Evolutionary conservation across 2,329 filamentous ascomycete genomes (phyloP), one percentile per base, ranked within the genome.

Genomic region (Sphaerulina musiva): DNA sequence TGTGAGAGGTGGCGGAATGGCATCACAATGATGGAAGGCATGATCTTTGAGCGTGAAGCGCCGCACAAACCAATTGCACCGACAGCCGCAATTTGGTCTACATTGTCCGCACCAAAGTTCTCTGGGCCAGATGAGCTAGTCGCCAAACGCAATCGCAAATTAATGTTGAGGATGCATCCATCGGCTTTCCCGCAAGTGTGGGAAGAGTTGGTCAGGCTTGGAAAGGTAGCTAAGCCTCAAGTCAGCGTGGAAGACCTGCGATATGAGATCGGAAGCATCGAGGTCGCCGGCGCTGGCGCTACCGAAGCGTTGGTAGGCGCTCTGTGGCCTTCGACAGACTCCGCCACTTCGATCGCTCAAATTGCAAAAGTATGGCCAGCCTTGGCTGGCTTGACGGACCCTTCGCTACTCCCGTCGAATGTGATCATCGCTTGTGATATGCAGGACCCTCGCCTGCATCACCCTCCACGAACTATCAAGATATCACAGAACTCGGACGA

Each of bases 151-250:
- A 78, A 74, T 62, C 75, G 77, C 48, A 79, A 77, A 57, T 67
- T 88, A 0, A 82, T 92, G 53, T 70, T 96, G 48, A 79, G 91
- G 51, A 74, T 92, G 1, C 92, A 97, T 68, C 93, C 93, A 2
- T 85, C 90, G 17, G 85, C 86, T 6, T 92, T 89, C 64, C 71
- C 83, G 1, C 80, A 87, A 61, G 69, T 85, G 0, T 90, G 87
- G 75, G 75, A 82, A 20, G 78, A 85, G 56, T 69, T 89, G 2
- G 64, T 83, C 12, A 74, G 75, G 2, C 69, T 83, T 1, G 74
- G 76, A 14, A 85, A 81, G 64, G 77, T 80, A 57, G 80, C 82
- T 60, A 83, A 77, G 39, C 84, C 84, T 1, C 73, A 75, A 4
- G 75, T 87, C 6, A 79, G 78, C 31, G 74, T 87, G 6, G 83